Percentiles rank a stretch among this genome's conserved stretches.
These are phyloP conservation scores for Arabis alpina DNA, from an alignment of 345 rosid species.

Conservation along the genomic window DNA sequence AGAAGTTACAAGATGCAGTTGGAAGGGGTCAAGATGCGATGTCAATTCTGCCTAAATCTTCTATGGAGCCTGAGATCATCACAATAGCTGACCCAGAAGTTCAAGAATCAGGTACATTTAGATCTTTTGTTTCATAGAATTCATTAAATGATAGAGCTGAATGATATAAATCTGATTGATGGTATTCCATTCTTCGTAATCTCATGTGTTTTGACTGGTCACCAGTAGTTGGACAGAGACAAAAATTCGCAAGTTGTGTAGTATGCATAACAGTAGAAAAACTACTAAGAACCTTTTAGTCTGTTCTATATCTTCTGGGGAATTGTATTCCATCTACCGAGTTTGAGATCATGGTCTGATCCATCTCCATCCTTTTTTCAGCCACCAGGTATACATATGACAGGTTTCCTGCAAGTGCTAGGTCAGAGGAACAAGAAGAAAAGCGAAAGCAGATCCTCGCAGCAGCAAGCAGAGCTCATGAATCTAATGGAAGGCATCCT, in stretches of 20 bases:
- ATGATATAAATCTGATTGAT: constrained; percentile 19
- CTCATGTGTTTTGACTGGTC: neutral
- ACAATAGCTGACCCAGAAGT: constrained; percentile 87
- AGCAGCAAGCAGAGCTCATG: constrained; percentile 86
- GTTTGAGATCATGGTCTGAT: constrained; percentile 32
- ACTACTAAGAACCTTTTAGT: neutral
- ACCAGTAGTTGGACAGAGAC: no score
- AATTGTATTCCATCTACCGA: neutral
- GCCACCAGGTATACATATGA: constrained; percentile 91
- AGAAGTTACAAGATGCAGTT: constrained; percentile 93
- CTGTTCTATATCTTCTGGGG: constrained; percentile 23
- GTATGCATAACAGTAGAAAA: constrained; percentile 24
- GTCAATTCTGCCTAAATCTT: constrained; percentile 72
- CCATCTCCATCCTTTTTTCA: constrained; percentile 42
- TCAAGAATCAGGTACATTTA: constrained; percentile 66
- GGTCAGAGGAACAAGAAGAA: constrained; percentile 94
- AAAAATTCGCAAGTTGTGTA: neutral
- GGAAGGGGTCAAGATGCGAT: constrained; percentile 94
- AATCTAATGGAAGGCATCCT: constrained; percentile 70
- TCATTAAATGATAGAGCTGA: constrained; percentile 16
- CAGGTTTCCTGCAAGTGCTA: constrained; percentile 87
- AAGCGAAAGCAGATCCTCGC: constrained; percentile 95
- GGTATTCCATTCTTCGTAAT: constrained; percentile 16
- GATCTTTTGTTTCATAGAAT: constrained; percentile 30
- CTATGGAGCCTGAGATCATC: constrained; percentile 76